Evolutionary conservation across 1,139 yeast species (phyloP).

Genomic region (Taiozyma onychis): DNA sequence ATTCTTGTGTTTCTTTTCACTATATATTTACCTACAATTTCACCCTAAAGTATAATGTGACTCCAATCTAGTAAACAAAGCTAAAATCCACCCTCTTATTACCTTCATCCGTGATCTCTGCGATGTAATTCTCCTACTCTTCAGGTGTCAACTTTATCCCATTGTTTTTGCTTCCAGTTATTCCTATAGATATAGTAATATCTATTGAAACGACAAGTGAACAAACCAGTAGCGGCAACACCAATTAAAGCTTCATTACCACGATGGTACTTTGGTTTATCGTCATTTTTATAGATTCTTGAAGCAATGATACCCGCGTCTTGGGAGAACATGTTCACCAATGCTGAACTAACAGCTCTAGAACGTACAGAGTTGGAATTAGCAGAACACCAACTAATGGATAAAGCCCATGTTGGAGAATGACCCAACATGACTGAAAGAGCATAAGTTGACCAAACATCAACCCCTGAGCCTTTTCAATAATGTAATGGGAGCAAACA

Average conservation of each 20-base stretch:
- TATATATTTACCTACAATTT: too few relatives aligned
- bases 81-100: constrained; percentile 51
- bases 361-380: constrained; percentile 56
- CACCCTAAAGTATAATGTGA: too few relatives aligned
- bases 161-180: constrained; percentile 34
- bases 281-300: constrained; percentile 49
- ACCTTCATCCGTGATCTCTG: constrained; percentile 44
- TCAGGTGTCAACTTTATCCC: constrained; percentile 43
- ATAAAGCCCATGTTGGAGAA: constrained; percentile 47
- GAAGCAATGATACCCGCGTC: constrained; percentile 46
- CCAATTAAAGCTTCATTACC: constrained; percentile 44
- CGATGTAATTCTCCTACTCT: constrained; percentile 41
- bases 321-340: constrained; percentile 47
- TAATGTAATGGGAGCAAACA: constrained; percentile 36
- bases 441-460: constrained; percentile 49
- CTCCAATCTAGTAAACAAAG: constrained; percentile 24
- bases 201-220: constrained; percentile 21
- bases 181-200: constrained; percentile 45
- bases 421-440: constrained; percentile 40
- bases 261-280: constrained; percentile 47
- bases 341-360: constrained; percentile 55
- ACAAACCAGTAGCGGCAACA: constrained; percentile 1
- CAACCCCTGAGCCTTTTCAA: constrained; percentile 44
- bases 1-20: too few relatives aligned
- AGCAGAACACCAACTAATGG: constrained; percentile 55